Evolutionary conservation across 2,329 filamentous ascomycete genomes (phyloP), one percentile per base, ranked within the genome.

Genomic region (Aureobasidium zeae): DNA sequence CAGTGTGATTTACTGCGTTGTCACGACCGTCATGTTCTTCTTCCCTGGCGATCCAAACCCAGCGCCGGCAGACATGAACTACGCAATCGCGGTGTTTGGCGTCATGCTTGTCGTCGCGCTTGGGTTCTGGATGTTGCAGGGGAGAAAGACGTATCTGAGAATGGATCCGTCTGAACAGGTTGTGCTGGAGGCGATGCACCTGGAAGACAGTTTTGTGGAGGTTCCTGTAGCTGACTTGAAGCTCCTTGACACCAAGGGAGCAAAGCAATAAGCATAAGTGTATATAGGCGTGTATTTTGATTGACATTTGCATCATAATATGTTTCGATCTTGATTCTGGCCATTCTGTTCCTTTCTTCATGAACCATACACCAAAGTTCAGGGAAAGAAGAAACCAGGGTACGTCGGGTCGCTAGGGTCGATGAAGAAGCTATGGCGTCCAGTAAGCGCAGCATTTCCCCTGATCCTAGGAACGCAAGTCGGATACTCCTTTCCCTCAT

Each of bases 11-110:
- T 75, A 74, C 55, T 74, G 71, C 52, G 56, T 55, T 38, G 55
- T 74, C 42, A 74, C 71, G 1, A 71, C 70, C 0, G 62, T 75
- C 19, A 74, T 75, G 56, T 75, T 74, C 64, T 70, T 75, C 53
- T 75, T 75, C 51, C 72, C 72, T 0, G 56, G 57, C 0, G 47
- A 45, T 0, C 72, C 72, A 0, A 65, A 65, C 46, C 72, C 72
- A 0, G 49, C 63, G 0, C 54, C 61, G 0, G 57, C 58, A n/a
- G 70, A 75, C 47, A 75, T 75, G 72, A 76, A 76, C 55, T 76
- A 69, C 52, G 72, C 73, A 5, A 74, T 75, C 50, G 72, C 68
- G 1, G 72, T 75, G 1, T 75, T 76, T 50, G 72, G 70, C 1
- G 63, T 74, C 16, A 73, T 75, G 71, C 49, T 75, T 39, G 58